Conservation (phyloP, 345 rosid genomes). For the Noccaea caerulescens region DNA sequence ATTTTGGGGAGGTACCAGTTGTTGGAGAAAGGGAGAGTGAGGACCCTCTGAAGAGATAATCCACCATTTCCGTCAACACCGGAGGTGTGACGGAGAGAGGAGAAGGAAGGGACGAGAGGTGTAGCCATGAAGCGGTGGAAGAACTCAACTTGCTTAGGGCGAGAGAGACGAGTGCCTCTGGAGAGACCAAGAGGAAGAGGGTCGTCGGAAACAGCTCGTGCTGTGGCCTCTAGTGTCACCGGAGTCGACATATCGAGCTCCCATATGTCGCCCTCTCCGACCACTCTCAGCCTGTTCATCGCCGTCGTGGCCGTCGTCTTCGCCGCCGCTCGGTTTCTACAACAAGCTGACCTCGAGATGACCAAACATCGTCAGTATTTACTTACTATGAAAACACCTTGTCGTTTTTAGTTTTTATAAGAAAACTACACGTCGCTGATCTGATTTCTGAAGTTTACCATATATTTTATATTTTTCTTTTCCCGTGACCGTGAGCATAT, state of each 20-base stretch:
- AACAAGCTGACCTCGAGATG: conserved; percentile 36
- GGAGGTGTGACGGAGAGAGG: conserved; percentile 39
- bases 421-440: neutral
- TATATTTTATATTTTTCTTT: too few species aligned
- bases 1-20: conserved; percentile 56
- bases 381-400: conserved; percentile 1
- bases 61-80: conserved; percentile 31
- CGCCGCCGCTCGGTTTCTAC: conserved; percentile 23
- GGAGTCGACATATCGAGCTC: conserved; percentile 85
- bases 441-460: too few species aligned
- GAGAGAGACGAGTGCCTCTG: conserved; percentile 72
- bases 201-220: conserved; percentile 68
- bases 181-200: conserved; percentile 74
- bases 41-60: conserved; percentile 65
- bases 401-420: conserved; percentile 3
- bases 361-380: conserved; percentile 29
- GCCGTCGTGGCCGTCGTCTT: conserved; percentile 17
- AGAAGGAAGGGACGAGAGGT: conserved; percentile 71
- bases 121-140: conserved; percentile 84
- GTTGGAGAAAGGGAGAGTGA: conserved; percentile 61
- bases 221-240: conserved; percentile 67
- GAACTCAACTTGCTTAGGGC: conserved; percentile 82
- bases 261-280: conserved; percentile 82
- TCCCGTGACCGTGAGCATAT: too few species aligned
- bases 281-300: conserved; percentile 87